These are phyloP conservation scores for Emericellopsis atlantica DNA, from an alignment of 2,329 filamentous ascomycete genomes.

Conservation along the genomic window DNA sequence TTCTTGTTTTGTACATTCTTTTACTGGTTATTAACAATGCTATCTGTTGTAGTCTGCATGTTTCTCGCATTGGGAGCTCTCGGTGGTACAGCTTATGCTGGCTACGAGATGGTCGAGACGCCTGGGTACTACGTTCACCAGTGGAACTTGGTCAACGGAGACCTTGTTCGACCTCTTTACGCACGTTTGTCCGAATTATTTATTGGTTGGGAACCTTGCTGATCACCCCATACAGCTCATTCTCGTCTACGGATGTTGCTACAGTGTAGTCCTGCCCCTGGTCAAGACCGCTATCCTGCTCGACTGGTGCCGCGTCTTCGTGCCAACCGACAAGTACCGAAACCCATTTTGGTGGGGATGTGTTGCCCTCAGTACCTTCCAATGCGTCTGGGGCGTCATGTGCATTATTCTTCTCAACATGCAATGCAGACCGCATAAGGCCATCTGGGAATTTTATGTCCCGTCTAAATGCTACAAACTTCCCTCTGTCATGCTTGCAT, in stretches of 20 bases:
- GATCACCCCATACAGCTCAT: constrained; percentile 7
- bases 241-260: constrained; percentile 19
- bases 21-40: too few relatives aligned
- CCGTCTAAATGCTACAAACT: constrained; percentile 17
- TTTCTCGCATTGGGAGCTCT: constrained; percentile 3
- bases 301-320: constrained; percentile 27
- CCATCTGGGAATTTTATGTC: constrained; percentile 19
- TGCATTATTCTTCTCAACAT: constrained; percentile 18
- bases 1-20: neutral
- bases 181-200: constrained; percentile 10
- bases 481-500: constrained; percentile 13
- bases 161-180: constrained; percentile 11
- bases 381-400: constrained; percentile 13
- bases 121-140: constrained; percentile 23
- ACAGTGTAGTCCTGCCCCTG: constrained; percentile 21
- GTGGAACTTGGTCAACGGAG: constrained; percentile 15
- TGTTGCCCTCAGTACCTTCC: constrained; percentile 14
- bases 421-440: constrained; percentile 17
- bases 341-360: constrained; percentile 22
- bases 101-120: constrained; percentile 10
- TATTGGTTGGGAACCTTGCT: neutral
- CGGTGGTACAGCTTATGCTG: constrained; percentile 9
- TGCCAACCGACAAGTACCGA: constrained; percentile 7
- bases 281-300: constrained; percentile 27
- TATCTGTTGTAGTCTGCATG: neutral